Evolutionary conservation across 345 rosid species (phyloP).

Genomic region (Excoecaria cochinchinensis): DNA sequence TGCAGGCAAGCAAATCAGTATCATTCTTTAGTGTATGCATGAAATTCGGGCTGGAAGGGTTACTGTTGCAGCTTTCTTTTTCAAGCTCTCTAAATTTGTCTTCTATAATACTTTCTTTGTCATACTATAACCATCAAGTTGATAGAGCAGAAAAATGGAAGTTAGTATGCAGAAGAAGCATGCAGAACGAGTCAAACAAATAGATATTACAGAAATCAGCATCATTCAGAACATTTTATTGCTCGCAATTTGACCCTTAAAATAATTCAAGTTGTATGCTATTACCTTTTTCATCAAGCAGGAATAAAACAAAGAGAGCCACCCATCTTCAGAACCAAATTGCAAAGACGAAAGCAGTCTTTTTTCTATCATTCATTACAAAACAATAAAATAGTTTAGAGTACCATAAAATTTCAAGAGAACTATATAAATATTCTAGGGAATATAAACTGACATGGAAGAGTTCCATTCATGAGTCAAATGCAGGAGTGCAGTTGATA

Average conservation of each 20-base stretch:
- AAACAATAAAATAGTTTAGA: conserved; percentile 5
- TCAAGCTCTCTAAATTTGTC: conserved; percentile 82
- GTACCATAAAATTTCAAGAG: background rate
- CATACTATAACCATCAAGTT: conserved; percentile 46
- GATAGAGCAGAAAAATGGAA: background rate
- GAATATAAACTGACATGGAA: background rate
- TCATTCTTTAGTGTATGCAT: conserved; percentile 58
- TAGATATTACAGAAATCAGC: conserved; percentile 9
- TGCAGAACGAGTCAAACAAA: background rate
- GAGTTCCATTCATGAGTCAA: conserved; percentile 1
- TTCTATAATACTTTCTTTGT: conserved; percentile 75
- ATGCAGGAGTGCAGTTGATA: background rate
- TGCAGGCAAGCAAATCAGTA: conserved; percentile 85
- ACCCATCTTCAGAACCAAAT: conserved; percentile 82
- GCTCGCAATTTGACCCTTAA: background rate
- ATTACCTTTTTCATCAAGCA: conserved; percentile 87
- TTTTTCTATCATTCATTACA: conserved; percentile 47
- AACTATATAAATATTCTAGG: background rate
- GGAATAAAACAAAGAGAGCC: conserved; percentile 94
- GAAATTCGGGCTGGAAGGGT: conserved; percentile 50
- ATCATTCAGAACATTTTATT: background rate
- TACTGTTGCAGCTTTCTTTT: conserved; percentile 56
- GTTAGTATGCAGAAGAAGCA: conserved; percentile 11
- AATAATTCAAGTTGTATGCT: background rate
- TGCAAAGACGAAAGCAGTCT: conserved; percentile 75